Evolutionary conservation across 1,284 basidiomycete species (phyloP).

Genomic region (Uromyces viciae-fabae): DNA sequence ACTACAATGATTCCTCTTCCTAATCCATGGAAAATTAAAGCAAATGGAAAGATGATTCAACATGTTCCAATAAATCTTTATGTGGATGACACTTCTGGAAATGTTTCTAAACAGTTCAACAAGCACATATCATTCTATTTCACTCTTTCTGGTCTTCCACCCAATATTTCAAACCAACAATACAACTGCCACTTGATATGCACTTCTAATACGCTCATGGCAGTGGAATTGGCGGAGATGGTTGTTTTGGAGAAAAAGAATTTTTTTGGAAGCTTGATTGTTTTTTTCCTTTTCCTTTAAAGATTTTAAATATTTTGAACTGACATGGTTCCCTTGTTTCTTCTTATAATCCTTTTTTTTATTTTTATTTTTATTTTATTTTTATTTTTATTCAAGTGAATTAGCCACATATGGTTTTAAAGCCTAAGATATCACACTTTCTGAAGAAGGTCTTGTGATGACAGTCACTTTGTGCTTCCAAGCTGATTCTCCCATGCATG

Average conservation of each 20-base stretch:
- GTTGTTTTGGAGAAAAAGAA: background rate
- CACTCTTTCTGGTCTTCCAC: too few relatives aligned
- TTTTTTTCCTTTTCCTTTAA: too few relatives aligned
- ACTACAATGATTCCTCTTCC: background rate
- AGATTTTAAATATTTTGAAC: too few relatives aligned
- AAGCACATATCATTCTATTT: too few relatives aligned
- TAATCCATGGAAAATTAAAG: background rate
- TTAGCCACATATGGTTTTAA: background rate
- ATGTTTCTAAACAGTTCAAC: background rate
- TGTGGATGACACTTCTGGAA: background rate
- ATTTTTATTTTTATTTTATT: background rate
- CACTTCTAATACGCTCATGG: background rate
- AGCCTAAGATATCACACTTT: background rate
- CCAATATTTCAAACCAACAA: background rate
- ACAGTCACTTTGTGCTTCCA: background rate
- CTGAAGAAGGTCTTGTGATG: background rate
- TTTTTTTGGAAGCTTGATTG: background rate
- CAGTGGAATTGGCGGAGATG: background rate
- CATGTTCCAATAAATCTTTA: background rate
- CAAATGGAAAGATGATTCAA: background rate
- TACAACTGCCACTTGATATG: background rate
- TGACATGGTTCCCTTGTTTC: background rate
- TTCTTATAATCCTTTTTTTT: background rate
- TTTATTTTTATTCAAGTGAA: background rate
- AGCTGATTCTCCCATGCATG: conserved; percentile 1